These are phyloP conservation scores for Phaseolus coccineus DNA, from an alignment of 331 rosid genomes.

Conservation along the genomic window DNA sequence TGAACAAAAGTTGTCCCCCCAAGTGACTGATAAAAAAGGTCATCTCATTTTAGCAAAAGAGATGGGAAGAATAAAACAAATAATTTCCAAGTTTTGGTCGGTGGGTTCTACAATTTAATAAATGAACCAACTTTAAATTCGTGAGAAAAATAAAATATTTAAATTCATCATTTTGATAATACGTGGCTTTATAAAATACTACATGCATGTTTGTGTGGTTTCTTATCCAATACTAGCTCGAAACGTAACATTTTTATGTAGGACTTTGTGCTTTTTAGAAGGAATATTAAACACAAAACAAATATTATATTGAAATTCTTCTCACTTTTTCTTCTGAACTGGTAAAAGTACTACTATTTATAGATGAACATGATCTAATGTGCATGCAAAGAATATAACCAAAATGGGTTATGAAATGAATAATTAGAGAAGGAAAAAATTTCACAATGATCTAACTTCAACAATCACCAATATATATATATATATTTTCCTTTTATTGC, in stretches of 20 bases:
- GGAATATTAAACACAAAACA: slow-evolving; percentile 8
- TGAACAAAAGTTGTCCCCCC: slow-evolving; percentile 40
- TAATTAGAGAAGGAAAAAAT: not conserved
- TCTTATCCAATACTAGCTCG: not conserved
- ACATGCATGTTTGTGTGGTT: not conserved
- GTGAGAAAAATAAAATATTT: not conserved
- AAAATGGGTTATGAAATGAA: not conserved
- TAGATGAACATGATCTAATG: not conserved
- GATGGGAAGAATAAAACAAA: slow-evolving; percentile 22
- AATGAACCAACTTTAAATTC: not conserved
- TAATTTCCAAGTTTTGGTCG: slow-evolving; percentile 40
- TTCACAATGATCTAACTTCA: not conserved
- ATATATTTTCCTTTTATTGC: too few species aligned
- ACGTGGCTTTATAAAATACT: slow-evolving; percentile 20
- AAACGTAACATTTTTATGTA: slow-evolving; percentile 33
- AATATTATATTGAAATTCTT: not conserved
- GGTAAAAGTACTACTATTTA: slow-evolving; percentile 10
- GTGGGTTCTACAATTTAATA: slow-evolving; percentile 33
- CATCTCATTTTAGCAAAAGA: slow-evolving; percentile 13
- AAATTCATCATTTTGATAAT: not conserved
- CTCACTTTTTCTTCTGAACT: slow-evolving; percentile 4
- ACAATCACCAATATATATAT: not conserved
- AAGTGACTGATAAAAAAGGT: slow-evolving; percentile 32
- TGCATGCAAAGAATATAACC: not conserved
- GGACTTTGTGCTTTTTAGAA: slow-evolving; percentile 11